Evolutionary conservation across 345 rosid species (phyloP), one percentile per base, ranked within the genome.

Genomic region (Hibiscus mutabilis): DNA sequence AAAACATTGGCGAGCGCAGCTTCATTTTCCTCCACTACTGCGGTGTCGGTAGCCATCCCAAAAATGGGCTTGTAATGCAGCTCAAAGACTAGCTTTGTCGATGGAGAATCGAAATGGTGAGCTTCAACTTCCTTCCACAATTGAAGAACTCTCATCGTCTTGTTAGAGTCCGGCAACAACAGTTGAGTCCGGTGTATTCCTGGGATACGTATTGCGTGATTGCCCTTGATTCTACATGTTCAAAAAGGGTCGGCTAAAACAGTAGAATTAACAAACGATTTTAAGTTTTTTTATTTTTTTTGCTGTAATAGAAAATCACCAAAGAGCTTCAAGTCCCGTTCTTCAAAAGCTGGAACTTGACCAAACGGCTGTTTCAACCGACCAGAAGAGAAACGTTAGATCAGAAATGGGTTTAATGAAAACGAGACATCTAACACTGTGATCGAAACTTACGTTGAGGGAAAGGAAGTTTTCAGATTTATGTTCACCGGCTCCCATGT

Each of bases 121-220:
- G 85, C 84, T 78, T 93, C 98, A 3, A 86, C 90, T 81, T 93
- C 87, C 71, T 15, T 73, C 91, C 97, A 91, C 40, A 87, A 68
- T 37, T 77, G 63, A 44, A 84, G 3, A 35, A 47, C 18, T 0
- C 88, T 76, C 74, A 68, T 40, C 66, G 67, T 53, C 79, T 77
- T 71, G 5, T 49, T 82, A 33, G 68, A 51, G 56, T 79, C 83
- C 0, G 64, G 74, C 79, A 78, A 60, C 27, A 84, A 42, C 64
- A 92, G 82, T 13, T 79, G 47, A 27, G 87, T 84, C 44, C 82
- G 0, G 77, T 15, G 6, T 82, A 80, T 47, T 75, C 61, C 16
- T 80, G 79, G 27, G 88, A 85, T 2, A 90, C 70, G 84, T 92
- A 81, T 21, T 79, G 80, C 21, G 89, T 87, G 33, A 87, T 87